These are phyloP conservation scores for Colletotrichum magnum DNA, from an alignment of 2,329 filamentous ascomycete species.

Conservation along the genomic window DNA sequence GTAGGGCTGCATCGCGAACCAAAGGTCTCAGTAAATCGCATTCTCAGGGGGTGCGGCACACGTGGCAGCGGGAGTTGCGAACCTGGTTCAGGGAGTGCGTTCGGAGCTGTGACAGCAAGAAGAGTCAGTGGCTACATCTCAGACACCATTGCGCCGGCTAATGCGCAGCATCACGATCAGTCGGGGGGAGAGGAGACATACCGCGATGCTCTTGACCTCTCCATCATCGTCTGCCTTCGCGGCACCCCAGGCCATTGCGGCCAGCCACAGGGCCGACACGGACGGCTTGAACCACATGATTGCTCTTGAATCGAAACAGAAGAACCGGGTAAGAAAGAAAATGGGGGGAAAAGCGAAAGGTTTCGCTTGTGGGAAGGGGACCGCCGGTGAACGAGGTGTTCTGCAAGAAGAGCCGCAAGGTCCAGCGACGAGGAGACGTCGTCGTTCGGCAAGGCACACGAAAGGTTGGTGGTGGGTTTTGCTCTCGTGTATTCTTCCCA, in stretches of 20 bases:
- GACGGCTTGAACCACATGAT: conserved; percentile 63
- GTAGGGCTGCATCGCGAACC: conserved; percentile 77
- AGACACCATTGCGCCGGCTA: not conserved
- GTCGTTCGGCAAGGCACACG: conserved; percentile 35
- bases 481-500: conserved; percentile 42
- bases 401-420: conserved; percentile 31
- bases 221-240: conserved; percentile 62
- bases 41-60: conserved; percentile 11
- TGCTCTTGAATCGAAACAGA: conserved; percentile 24
- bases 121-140: conserved; percentile 34
- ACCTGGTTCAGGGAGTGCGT: conserved; percentile 89
- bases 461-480: conserved; percentile 38
- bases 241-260: conserved; percentile 64
- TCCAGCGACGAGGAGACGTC: conserved; percentile 42
- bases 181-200: conserved; percentile 47
- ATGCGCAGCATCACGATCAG: not conserved
- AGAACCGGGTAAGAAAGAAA: conserved; percentile 19
- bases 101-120: conserved; percentile 72
- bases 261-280: conserved; percentile 63
- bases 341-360: conserved; percentile 11
- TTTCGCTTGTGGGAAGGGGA: conserved; percentile 13
- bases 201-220: conserved; percentile 65
- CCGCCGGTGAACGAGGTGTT: conserved; percentile 20
- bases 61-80: conserved; percentile 22
- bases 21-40: conserved; percentile 37